Evolutionary conservation across 2,329 filamentous ascomycete species (phyloP).

Genomic region (Fusarium phyllophilum): DNA sequence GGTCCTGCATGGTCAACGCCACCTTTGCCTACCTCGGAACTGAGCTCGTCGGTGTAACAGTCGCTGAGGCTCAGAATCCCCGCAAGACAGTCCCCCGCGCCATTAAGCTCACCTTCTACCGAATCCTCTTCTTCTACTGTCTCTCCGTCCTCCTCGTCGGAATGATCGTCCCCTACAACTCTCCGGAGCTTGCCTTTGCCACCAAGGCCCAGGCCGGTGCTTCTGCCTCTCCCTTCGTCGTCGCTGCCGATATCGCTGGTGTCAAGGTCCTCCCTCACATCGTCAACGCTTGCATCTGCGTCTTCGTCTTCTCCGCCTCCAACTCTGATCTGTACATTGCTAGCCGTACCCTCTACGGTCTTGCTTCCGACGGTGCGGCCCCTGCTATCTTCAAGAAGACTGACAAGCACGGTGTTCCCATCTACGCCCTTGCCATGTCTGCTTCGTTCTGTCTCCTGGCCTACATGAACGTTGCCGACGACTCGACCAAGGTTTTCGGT

Average conservation of each 20-base stretch:
- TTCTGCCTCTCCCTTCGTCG: constrained; percentile 75
- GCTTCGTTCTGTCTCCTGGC: constrained; percentile 72
- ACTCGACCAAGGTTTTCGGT: constrained; percentile 66
- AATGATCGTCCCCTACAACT: constrained; percentile 80
- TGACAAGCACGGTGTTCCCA: constrained; percentile 76
- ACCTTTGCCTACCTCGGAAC: constrained; percentile 84
- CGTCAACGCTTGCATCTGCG: constrained; percentile 77
- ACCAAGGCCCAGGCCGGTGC: constrained; percentile 53
- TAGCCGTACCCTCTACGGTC: constrained; percentile 76
- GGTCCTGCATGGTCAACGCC: constrained; percentile 78
- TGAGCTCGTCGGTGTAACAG: constrained; percentile 80
- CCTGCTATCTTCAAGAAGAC: constrained; percentile 77
- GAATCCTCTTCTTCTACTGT: constrained; percentile 84
- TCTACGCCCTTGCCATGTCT: constrained; percentile 70
- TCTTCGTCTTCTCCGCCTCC: constrained; percentile 81
- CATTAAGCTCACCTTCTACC: constrained; percentile 84
- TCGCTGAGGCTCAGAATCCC: constrained; percentile 83
- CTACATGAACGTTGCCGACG: constrained; percentile 71
- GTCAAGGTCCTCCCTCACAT: constrained; percentile 73
- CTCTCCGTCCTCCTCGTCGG: constrained; percentile 78
- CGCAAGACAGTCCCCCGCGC: constrained; percentile 79
- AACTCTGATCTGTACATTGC: constrained; percentile 84
- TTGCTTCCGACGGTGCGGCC: constrained; percentile 77
- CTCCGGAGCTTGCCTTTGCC: constrained; percentile 66
- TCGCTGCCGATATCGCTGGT: constrained; percentile 72